These are phyloP conservation scores for Colletotrichum gigasporum DNA, from an alignment of 2,329 filamentous ascomycete genomes.

Conservation along the genomic window DNA sequence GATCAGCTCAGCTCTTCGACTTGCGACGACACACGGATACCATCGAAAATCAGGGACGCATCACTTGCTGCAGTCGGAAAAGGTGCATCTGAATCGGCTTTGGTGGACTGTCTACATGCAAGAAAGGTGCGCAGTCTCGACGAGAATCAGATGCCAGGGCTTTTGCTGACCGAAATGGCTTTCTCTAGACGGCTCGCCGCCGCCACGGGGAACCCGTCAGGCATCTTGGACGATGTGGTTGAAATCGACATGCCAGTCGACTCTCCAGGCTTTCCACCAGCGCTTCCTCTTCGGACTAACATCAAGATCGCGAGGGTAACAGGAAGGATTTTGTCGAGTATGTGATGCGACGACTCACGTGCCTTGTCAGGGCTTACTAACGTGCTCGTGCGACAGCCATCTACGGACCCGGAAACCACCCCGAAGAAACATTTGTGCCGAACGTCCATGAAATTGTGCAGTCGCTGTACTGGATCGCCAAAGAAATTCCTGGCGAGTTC, in stretches of 20 bases:
- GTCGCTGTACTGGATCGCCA: constrained; percentile 34
- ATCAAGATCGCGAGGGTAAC: constrained; percentile 27
- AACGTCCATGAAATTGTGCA: constrained; percentile 43
- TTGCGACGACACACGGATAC: constrained; percentile 31
- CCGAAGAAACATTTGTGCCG: constrained; percentile 41
- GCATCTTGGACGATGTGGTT: constrained; percentile 20
- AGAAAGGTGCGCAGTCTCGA: constrained; percentile 12
- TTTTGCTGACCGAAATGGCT: neutral
- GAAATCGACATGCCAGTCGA: constrained; percentile 21
- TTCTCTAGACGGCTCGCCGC: constrained; percentile 26
- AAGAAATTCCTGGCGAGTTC: constrained; percentile 33
- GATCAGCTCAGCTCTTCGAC: constrained; percentile 24
- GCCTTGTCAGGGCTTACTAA: constrained; percentile 31
- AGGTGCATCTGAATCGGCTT: constrained; percentile 25
- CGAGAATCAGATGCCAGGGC: neutral
- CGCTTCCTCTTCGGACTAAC: constrained; percentile 5
- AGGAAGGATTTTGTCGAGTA: constrained; percentile 15
- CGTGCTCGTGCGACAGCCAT: constrained; percentile 37
- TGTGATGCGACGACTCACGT: neutral
- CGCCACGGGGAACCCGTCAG: constrained; percentile 20
- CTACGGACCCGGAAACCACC: constrained; percentile 41
- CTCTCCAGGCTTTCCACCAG: constrained; percentile 6
- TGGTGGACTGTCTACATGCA: constrained; percentile 34
- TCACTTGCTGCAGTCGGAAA: constrained; percentile 14
- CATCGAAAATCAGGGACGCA: constrained; percentile 21